Base-by-base conservation (phyloP, 805 yeast genomes). In the Vanderwaltozyma polyspora region DNA sequence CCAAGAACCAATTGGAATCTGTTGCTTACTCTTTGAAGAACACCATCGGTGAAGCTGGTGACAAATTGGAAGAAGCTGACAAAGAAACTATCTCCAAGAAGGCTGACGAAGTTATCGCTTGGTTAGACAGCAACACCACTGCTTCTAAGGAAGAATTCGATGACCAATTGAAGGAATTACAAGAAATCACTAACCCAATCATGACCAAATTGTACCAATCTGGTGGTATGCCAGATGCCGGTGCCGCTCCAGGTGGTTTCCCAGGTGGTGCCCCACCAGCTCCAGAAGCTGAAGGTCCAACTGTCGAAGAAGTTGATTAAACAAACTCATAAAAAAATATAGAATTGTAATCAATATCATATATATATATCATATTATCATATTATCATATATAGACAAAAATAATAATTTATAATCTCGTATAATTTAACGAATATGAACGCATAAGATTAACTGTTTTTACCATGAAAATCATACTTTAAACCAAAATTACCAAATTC, bases 1-100 rank as follows among this genome's bases (percentile, higher is more conserved):
- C 94, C 62, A 87, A 84, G 87, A 87, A 87, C 68, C 93, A 80
- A 57, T 79, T 87, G 61, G 96, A 87, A 74, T 84, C 95, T 35
- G 86, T 83, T 67, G 83, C 95, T 55, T 87, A 84, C 78, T 79
- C 91, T 40, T 76, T 87, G 67, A 87, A 87, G 83, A 77, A 74
- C 66, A 68, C 93, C 38, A 63, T 79, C 44, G 58, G 71, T 45
- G 93, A 82, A 64, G 74, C 76, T 55, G 79, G 77, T 68, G 84
- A 83, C 69, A 84, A 82, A 65, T 70, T 77, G 60, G 80, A 72
- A 37, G 79, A 68, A 44, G 70, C 73, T 46, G 91, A 80, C 62
- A 67, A 70, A 52, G 82, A 79, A 62, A 71, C 74, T 53, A 76
- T 84, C 51, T 67, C 74, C 57, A 79, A 80, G 70, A 86, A 87